Percentiles rank a stretch among this genome's conserved stretches.
Conservation (phyloP, 306 rosid genomes). For the Dalbergia oliveri region DNA sequence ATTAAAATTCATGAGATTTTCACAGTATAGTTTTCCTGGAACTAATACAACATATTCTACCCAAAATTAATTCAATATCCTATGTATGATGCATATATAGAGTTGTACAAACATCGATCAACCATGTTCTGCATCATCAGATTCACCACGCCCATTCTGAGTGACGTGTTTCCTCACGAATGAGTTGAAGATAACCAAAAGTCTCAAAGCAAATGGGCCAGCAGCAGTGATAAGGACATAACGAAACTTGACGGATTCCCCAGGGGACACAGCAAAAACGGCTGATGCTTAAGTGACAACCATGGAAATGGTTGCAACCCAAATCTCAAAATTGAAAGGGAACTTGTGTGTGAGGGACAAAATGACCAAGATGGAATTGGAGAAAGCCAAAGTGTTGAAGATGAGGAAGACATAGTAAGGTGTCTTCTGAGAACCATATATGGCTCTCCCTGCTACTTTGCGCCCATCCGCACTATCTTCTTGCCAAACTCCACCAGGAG, state of each 20-base stretch:
- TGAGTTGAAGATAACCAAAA: background rate
- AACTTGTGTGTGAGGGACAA: slow-evolving; percentile 37
- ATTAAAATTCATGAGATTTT: background rate
- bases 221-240: slow-evolving; percentile 37
- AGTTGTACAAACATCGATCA: background rate
- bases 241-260: slow-evolving; percentile 26
- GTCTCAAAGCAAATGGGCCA: slow-evolving; percentile 19
- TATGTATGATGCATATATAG: no score
- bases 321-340: slow-evolving; percentile 44
- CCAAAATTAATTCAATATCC: no score
- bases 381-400: slow-evolving; percentile 50
- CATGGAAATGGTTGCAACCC: slow-evolving; percentile 47
- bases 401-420: slow-evolving; percentile 46
- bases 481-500: slow-evolving; percentile 66
- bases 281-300: slow-evolving; percentile 47
- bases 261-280: slow-evolving; percentile 47
- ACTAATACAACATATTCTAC: background rate
- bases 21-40: background rate
- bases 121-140: background rate
- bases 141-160: background rate
- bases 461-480: slow-evolving; percentile 1
- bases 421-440: background rate
- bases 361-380: slow-evolving; percentile 42
- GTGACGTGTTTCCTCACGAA: background rate
- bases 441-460: slow-evolving; percentile 37